Percentiles rank a stretch among this genome's conserved stretches.
These are phyloP conservation scores for Arachnomyces sp. DNA, from an alignment of 2,329 filamentous ascomycete species.

Conservation along the genomic window DNA sequence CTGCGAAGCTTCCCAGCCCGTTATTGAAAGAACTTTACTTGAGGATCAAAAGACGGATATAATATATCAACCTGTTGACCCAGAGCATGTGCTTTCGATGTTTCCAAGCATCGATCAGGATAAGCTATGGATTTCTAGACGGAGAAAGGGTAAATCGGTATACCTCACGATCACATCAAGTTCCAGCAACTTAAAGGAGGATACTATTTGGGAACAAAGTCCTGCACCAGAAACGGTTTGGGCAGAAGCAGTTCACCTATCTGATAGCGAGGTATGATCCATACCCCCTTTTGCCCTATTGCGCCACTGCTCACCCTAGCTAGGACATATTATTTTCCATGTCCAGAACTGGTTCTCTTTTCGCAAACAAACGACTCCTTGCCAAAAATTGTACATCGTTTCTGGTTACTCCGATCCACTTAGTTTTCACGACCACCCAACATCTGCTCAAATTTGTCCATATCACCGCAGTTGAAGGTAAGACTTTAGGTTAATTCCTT, in stretches of 20 bases:
- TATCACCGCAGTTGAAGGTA: conserved; percentile 59
- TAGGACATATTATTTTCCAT: conserved; percentile 55
- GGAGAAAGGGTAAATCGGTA: conserved; percentile 17
- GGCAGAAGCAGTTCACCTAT: conserved; percentile 28
- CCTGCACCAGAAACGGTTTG: conserved; percentile 31
- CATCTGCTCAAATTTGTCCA: conserved; percentile 94
- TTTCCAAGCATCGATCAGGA: conserved; percentile 29
- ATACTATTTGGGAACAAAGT: conserved; percentile 23
- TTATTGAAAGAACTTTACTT: conserved; percentile 27
- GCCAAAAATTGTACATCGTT: conserved; percentile 91
- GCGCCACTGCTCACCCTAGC: conserved; percentile 10
- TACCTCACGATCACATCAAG: conserved; percentile 25
- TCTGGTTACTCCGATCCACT: conserved; percentile 67
- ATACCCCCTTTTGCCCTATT: not conserved
- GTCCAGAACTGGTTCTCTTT: conserved; percentile 68
- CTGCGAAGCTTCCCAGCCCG: conserved; percentile 21
- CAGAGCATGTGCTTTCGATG: conserved; percentile 30
- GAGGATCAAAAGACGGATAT: conserved; percentile 25
- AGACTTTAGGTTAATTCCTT: conserved; percentile 10
- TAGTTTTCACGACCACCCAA: conserved; percentile 87
- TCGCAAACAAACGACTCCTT: conserved; percentile 65
- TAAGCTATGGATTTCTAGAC: conserved; percentile 31
- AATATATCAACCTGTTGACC: conserved; percentile 24
- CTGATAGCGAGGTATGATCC: conserved; percentile 34
- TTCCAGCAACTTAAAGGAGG: conserved; percentile 13